Base-by-base conservation (phyloP, 176 grass and related monocot species). In the Pontederia paniculata region DNA sequence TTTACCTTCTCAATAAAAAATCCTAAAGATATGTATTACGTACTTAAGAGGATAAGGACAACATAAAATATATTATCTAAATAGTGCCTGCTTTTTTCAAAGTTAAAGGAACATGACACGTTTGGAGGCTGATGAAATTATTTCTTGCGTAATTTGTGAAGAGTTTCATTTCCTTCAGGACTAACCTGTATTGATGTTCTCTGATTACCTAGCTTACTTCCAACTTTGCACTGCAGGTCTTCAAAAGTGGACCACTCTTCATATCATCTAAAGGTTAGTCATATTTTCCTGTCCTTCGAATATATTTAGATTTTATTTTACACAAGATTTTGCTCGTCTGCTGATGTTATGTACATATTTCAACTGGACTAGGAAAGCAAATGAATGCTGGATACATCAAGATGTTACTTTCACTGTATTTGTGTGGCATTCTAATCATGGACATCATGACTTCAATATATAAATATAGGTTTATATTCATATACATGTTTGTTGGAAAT, bases 191-290 rank as follows among this genome's bases (percentile, higher is more conserved):
- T 50, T 20, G 43, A 5, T 14, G 11, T 60, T 47, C 1, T 67
- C n/a, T 42, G 14, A 50, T 71, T 45, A 37, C 71, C 57, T 81
- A 17, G 73, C 63, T 54, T 56, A 13, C 53, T 17, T 48, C 63
- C 71, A 52, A 23, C 28, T 63, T 18, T 69, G 37, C 12, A 71
- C 50, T 59, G 42, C 75, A 99, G 94, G 94, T 93, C 13, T 99
- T 93, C 70, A 99, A 99, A 76, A 99, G 94, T 51, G 94, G 94
- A 15, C 87, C 88, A 73, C 78, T 99, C 45, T 99, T 84, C 70
- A 93, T 99, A 88, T 99, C 94, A 63, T 99, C 94, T 25, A 99
- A 99, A 93, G 94, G 94, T 99, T 75, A 76, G 49, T 48, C 45
- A 28, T 44, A 2, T 43, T 3, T 13, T 42, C 10, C 15, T 17